Evolutionary conservation across 2,329 filamentous ascomycete species (phyloP).

Genomic region (Colletotrichum graminicola): DNA sequence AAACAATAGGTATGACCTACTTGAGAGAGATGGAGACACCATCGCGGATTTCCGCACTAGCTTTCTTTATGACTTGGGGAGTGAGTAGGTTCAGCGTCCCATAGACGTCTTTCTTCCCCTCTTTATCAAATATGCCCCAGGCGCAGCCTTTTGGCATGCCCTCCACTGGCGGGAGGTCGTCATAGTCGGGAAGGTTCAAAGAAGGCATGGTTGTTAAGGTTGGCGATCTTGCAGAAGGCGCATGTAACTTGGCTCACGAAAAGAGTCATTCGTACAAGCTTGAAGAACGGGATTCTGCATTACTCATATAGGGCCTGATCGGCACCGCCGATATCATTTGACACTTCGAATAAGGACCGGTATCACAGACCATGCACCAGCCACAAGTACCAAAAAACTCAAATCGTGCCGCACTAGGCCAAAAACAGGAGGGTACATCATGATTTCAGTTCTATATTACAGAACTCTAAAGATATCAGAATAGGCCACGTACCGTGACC

Average conservation of each 20-base stretch:
- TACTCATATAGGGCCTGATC: too few species aligned
- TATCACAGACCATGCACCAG: too few species aligned
- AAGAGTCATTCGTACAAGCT: neutral
- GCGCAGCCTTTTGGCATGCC: conserved; percentile 62
- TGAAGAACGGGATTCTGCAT: neutral
- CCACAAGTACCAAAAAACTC: too few species aligned
- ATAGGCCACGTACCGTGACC: too few species aligned
- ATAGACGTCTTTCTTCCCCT: conserved; percentile 61
- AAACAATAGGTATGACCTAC: conserved; percentile 47
- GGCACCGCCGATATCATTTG: too few species aligned
- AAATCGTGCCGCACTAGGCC: too few species aligned
- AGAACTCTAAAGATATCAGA: too few species aligned
- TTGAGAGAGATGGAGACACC: conserved; percentile 67
- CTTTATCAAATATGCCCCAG: conserved; percentile 66
- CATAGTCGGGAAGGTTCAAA: conserved; percentile 57
- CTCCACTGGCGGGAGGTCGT: conserved; percentile 56
- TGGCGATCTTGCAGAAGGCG: neutral
- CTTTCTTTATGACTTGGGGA: conserved; percentile 56
- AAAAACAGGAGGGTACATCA: too few species aligned
- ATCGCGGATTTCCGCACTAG: conserved; percentile 57
- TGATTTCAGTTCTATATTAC: too few species aligned
- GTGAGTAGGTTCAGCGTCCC: conserved; percentile 68
- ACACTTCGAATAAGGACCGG: too few species aligned
- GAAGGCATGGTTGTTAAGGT: neutral
- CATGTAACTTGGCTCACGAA: neutral